A percentile compares a stretch with the other conserved stretches of the same genome.
Evolutionary conservation across 306 rosid genomes (phyloP).

Genomic region (Prunus salicina): DNA sequence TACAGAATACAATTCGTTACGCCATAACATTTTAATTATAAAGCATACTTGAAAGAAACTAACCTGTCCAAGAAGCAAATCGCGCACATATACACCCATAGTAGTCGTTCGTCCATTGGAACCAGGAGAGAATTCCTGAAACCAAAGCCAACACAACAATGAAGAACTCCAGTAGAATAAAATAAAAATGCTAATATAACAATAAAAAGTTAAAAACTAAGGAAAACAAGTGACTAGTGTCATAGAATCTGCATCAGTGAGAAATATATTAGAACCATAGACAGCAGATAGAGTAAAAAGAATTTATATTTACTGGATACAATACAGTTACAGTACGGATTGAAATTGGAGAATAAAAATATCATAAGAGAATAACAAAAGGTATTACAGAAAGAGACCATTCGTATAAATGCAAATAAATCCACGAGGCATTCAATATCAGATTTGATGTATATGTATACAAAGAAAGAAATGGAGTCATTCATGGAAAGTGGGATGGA

Average conservation of each 20-base stretch:
- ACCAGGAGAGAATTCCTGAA: conserved; percentile 98
- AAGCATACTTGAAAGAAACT: conserved; percentile 17
- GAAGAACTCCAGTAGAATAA: neutral
- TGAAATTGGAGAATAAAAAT: neutral
- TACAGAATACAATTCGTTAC: neutral
- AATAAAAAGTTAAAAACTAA: neutral
- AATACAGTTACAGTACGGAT: neutral
- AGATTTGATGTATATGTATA: too few relatives aligned
- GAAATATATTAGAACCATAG: neutral
- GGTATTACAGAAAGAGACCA: too few relatives aligned
- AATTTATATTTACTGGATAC: neutral
- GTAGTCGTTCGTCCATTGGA: conserved; percentile 92
- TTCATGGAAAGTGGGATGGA: too few relatives aligned
- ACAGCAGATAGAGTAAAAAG: neutral
- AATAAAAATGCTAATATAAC: conserved; percentile 13
- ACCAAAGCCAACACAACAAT: neutral
- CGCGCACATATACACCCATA: conserved; percentile 93
- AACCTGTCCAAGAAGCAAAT: conserved; percentile 99
- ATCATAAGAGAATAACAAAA: neutral
- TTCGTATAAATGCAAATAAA: neutral
- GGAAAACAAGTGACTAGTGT: neutral
- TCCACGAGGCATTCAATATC: neutral
- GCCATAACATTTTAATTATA: neutral
- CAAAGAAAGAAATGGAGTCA: too few relatives aligned
- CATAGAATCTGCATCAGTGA: neutral